A percentile compares a stretch with the other conserved stretches of the same genome.
phyloP scores from a whole-genome alignment of 768 basidiomycete genomes.

The Pisolithus orientalis region DNA sequence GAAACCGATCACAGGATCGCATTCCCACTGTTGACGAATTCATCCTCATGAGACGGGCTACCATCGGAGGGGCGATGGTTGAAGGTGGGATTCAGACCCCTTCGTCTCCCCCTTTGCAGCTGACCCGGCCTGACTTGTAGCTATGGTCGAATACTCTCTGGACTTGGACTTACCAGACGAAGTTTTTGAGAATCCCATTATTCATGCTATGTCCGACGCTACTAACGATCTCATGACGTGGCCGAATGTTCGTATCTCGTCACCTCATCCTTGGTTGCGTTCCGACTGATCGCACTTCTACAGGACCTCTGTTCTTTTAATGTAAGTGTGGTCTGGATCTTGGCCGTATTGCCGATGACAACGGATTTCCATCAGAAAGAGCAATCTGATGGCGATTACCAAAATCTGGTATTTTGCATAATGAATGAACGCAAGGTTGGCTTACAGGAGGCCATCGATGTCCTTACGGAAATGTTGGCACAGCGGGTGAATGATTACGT shows the following conservation, averaged over 20 bases:
- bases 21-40: conserved; percentile 35
- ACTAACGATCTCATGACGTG: conserved; percentile 36
- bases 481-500: conserved; percentile 30
- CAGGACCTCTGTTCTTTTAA: conserved; percentile 26
- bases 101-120: background rate
- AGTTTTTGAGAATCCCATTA: conserved; percentile 29
- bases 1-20: conserved; percentile 29
- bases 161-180: conserved; percentile 32
- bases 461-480: conserved; percentile 32
- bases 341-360: conserved; percentile 8
- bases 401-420: conserved; percentile 35
- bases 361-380: conserved; percentile 26
- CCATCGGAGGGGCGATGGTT: conserved; percentile 33
- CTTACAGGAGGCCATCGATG: conserved; percentile 29
- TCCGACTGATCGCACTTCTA: conserved; percentile 9
- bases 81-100: conserved; percentile 24
- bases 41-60: conserved; percentile 31
- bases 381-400: conserved; percentile 34
- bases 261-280: background rate
- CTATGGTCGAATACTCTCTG: conserved; percentile 32
- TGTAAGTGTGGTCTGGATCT: conserved; percentile 13
- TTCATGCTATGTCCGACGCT: conserved; percentile 34
- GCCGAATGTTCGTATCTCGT: conserved; percentile 29
- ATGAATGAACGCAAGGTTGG: conserved; percentile 30
- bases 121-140: conserved; percentile 13